Conservation (phyloP, 345 rosid species). For the Garcia nutans region DNA sequence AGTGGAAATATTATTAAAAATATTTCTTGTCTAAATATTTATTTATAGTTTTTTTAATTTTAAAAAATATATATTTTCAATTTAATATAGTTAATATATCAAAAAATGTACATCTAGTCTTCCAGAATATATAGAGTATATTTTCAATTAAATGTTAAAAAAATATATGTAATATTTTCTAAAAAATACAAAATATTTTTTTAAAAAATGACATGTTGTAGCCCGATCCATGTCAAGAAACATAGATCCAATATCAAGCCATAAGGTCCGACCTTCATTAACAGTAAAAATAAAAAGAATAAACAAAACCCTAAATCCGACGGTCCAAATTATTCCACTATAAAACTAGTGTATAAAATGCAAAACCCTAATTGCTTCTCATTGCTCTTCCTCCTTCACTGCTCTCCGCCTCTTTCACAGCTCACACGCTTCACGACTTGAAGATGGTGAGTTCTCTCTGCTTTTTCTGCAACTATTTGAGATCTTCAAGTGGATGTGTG, state of each 20-base stretch:
- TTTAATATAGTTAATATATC: no score
- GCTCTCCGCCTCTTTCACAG: neutral
- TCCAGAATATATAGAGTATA: no score
- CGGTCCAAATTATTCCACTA: constrained; percentile 15
- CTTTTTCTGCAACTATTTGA: neutral
- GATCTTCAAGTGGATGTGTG: constrained; percentile 8
- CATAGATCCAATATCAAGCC: neutral
- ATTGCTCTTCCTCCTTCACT: neutral
- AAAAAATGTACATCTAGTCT: no score
- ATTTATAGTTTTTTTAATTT: no score
- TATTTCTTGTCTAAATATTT: no score
- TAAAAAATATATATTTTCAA: no score
- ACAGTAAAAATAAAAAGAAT: neutral
- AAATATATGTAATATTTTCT: no score
- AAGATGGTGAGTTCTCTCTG: constrained; percentile 36
- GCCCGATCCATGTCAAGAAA: neutral
- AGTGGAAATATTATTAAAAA: no score
- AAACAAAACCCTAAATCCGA: constrained; percentile 25
- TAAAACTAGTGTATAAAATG: neutral
- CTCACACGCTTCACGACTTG: neutral
- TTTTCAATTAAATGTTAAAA: no score
- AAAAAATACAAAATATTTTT: no score
- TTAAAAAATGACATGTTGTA: no score
- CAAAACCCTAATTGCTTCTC: constrained; percentile 27
- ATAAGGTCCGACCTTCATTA: neutral